phyloP scores from a whole-genome alignment of 2,329 filamentous ascomycete species.

The Fragosphaeria purpurea region DNA sequence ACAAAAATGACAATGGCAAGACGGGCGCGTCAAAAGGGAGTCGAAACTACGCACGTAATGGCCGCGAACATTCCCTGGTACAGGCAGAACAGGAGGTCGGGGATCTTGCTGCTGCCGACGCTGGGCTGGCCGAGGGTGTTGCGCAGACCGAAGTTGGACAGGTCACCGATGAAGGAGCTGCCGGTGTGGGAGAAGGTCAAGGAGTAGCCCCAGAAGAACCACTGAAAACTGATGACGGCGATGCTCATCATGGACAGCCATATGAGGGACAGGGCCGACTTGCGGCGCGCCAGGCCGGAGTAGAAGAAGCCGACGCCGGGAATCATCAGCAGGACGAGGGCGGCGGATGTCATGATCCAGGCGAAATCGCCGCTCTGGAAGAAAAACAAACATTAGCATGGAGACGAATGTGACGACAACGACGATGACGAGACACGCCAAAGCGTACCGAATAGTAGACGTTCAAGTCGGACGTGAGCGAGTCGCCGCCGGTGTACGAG shows the following conservation, averaged over 20 bases:
- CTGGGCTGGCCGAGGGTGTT: constrained; percentile 68
- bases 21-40: not conserved
- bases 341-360: constrained; percentile 74
- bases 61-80: constrained; percentile 86
- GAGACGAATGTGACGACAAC: no score
- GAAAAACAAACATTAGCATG: not conserved
- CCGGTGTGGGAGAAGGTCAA: constrained; percentile 74
- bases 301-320: constrained; percentile 94
- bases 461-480: constrained; percentile 62
- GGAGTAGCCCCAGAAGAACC: constrained; percentile 95
- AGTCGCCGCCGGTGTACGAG: constrained; percentile 40
- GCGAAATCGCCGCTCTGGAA: constrained; percentile 66
- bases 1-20: not conserved
- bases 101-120: constrained; percentile 59
- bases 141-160: constrained; percentile 72
- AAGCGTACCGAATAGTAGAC: constrained; percentile 52
- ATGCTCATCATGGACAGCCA: constrained; percentile 77
- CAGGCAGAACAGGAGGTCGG: constrained; percentile 74
- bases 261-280: constrained; percentile 78
- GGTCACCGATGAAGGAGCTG: constrained; percentile 66
- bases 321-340: constrained; percentile 83
- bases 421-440: not conserved
- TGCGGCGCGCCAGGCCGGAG: constrained; percentile 77
- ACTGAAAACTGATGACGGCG: constrained; percentile 75
- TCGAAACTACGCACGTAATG: constrained; percentile 58